Evolutionary conservation across 2,329 filamentous ascomycete species (phyloP).

Genomic region (Pseudofabraea citricarpa): DNA sequence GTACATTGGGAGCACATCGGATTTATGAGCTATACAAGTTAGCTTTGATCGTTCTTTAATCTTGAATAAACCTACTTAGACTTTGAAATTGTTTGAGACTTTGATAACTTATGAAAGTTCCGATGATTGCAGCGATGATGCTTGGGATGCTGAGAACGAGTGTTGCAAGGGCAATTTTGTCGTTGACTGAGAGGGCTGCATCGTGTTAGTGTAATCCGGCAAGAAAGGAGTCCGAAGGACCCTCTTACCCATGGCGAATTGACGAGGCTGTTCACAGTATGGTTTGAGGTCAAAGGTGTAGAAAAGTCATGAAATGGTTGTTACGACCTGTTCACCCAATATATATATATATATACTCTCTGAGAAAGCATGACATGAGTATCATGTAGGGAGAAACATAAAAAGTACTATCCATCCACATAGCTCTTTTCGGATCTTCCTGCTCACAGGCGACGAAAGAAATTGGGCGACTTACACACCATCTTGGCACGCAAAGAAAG

Average conservation of each 20-base stretch:
- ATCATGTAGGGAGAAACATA: not conserved
- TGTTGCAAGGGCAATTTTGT: conserved; percentile 10
- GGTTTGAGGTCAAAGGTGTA: not conserved
- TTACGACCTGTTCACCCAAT: not conserved
- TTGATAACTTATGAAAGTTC: conserved; percentile 10
- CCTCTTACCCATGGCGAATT: conserved; percentile 9
- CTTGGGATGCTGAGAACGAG: conserved; percentile 13
- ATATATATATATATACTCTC: not conserved
- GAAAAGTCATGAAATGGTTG: not conserved
- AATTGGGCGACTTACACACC: too few species aligned
- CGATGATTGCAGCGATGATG: conserved; percentile 12
- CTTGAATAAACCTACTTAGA: conserved; percentile 7
- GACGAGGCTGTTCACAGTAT: not conserved
- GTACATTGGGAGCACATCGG: conserved; percentile 5
- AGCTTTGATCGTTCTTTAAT: conserved; percentile 2
- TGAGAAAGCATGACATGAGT: not conserved
- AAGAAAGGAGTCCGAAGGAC: too few species aligned
- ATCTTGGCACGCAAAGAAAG: not conserved
- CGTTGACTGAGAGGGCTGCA: conserved; percentile 8
- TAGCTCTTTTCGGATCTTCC: not conserved
- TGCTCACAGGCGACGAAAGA: not conserved
- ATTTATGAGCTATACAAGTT: conserved; percentile 3
- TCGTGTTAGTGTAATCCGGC: conserved; percentile 2
- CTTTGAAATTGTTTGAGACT: conserved; percentile 10
- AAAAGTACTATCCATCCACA: not conserved